Base-by-base conservation (phyloP, 495 filamentous ascomycete species). In the Durotheca rogersii region DNA sequence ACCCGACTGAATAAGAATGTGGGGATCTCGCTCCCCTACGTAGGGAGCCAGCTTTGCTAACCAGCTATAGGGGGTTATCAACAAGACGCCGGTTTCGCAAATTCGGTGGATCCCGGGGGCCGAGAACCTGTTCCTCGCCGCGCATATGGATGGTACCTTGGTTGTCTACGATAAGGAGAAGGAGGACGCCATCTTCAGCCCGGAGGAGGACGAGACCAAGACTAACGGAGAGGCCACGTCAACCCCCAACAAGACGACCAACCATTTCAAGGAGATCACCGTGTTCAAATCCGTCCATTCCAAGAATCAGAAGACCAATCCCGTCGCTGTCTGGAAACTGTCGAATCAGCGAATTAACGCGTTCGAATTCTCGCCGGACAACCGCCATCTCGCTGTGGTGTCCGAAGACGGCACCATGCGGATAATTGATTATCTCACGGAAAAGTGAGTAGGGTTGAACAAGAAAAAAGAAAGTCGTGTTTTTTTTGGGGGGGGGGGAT, bases 141-240 rank as follows among this genome's bases (percentile, higher is more conserved):
- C 90, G 1, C 91, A 98, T 69, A 87, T 88, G 72, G 92, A 97
- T 64, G 93, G 93, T 6, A 82, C 87, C n/a, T 67, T 98, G 39
- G 81, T 98, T 5, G 91, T 96, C 2, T 98, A 97, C 58, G 94
- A 98, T 67, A 97, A 97, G 72, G 94, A 97, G 64, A 96, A 96
- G 65, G 93, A 98, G 57, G 93, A 98, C 69, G 88, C 87, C 2
- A 64, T 69, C 17, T 79, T 79, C 47, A 67, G 60, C 3, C 68
- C 74, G 0, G 80, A 83, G 27, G 73, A 75, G 10, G 70, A 71
- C 23, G 66, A 69, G 25, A 64, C 67, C 23, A 49, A 67, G 15
- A 72, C 68, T 35, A 69, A 75, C 27, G 62, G 70, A 7, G 72
- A 74, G 34, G 72, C 67, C 35, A 59, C n/a, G n/a, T n/a, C 69